phyloP scores from a whole-genome alignment of 345 rosid species.

The Luvunga scandens region DNA sequence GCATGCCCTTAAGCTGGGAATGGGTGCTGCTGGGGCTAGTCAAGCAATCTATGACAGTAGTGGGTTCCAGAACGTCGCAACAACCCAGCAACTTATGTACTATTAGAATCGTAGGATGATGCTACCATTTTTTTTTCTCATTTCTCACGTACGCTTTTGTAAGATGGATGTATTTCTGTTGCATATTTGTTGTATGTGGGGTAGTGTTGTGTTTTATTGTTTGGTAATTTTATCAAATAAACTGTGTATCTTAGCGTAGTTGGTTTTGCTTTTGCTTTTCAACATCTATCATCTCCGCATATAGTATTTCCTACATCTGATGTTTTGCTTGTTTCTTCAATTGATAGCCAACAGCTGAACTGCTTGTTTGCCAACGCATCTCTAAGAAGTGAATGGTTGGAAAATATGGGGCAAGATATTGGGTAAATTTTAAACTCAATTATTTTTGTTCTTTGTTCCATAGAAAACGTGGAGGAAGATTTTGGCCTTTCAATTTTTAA shows the following conservation, averaged over 20 bases:
- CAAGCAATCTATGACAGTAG: slow-evolving; percentile 70
- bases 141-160: background rate
- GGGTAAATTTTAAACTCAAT: too few species aligned
- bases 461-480: too few species aligned
- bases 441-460: too few species aligned
- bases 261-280: too few species aligned
- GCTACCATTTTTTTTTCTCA: background rate
- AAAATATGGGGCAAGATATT: too few species aligned
- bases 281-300: background rate
- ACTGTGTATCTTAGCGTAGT: background rate
- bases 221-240: too few species aligned
- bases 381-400: too few species aligned
- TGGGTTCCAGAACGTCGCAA: slow-evolving; percentile 70
- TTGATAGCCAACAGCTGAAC: too few species aligned
- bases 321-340: background rate
- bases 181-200: background rate
- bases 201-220: background rate
- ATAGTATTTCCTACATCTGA: background rate
- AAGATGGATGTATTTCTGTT: background rate
- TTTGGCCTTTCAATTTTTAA: too few species aligned
- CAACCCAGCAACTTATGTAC: slow-evolving; percentile 87
- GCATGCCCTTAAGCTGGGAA: slow-evolving; percentile 76
- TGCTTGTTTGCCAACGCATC: too few species aligned
- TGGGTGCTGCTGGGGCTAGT: slow-evolving; percentile 63
- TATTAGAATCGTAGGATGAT: slow-evolving; percentile 35